A percentile compares a stretch with the other conserved stretches of the same genome.
Evolutionary conservation across 1,139 yeast genomes (phyloP).

Genomic region (Kazachstania sp.): DNA sequence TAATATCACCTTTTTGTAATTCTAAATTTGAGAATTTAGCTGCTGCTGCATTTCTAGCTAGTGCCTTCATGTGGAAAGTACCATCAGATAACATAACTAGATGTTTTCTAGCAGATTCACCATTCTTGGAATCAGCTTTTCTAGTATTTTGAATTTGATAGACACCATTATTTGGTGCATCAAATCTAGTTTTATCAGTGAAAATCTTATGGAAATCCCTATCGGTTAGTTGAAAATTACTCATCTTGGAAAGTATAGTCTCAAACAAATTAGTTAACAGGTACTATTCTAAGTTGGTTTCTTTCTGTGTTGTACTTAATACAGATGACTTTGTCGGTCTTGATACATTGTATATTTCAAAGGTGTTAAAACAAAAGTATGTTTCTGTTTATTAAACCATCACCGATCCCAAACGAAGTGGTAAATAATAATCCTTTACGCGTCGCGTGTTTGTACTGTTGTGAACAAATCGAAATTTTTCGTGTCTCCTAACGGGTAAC

Average conservation of each 20-base stretch:
- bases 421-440: no score
- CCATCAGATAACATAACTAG: conserved; percentile 54
- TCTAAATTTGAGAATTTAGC: conserved; percentile 43
- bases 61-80: conserved; percentile 50
- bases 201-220: conserved; percentile 27
- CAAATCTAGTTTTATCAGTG: conserved; percentile 24
- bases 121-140: conserved; percentile 24
- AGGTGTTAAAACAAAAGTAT: no score
- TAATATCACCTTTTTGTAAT: conserved; percentile 36
- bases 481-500: no score
- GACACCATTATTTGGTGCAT: conserved; percentile 26
- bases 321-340: no score
- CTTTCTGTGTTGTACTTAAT: no score
- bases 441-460: no score
- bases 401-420: no score
- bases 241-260: conserved; percentile 10
- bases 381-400: no score
- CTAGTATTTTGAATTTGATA: conserved; percentile 29
- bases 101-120: conserved; percentile 24
- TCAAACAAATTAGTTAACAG: neutral
- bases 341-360: no score
- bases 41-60: conserved; percentile 53
- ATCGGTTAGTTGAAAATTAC: conserved; percentile 21
- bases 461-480: no score
- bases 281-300: no score